These are phyloP conservation scores for Yamadazyma pseudoaaseri DNA, from an alignment of 1,139 yeast genomes.

Conservation along the genomic window DNA sequence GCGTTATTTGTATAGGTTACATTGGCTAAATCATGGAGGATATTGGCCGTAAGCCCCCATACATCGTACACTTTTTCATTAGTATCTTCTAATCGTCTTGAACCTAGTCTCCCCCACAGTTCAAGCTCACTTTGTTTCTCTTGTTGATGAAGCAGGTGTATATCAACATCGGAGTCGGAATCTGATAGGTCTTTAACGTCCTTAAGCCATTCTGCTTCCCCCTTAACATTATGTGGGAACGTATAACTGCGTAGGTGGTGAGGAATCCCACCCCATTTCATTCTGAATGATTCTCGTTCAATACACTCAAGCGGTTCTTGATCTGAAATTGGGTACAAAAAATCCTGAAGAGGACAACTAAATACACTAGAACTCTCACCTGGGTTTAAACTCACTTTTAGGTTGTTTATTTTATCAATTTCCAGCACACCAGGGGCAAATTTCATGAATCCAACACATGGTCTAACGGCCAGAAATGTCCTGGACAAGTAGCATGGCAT, in stretches of 20 bases:
- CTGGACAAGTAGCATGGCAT: constrained; percentile 77
- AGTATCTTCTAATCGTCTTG: constrained; percentile 36
- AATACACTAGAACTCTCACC: constrained; percentile 71
- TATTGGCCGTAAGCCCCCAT: constrained; percentile 92
- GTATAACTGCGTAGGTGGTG: constrained; percentile 64
- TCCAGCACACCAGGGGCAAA: constrained; percentile 19
- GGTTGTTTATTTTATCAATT: constrained; percentile 23
- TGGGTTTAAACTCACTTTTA: constrained; percentile 54
- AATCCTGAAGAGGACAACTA: constrained; percentile 65
- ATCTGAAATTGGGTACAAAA: constrained; percentile 42
- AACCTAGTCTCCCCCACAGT: constrained; percentile 44
- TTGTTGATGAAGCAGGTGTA: constrained; percentile 15
- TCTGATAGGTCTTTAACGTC: constrained; percentile 56
- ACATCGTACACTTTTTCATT: constrained; percentile 59
- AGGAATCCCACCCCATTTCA: constrained; percentile 69
- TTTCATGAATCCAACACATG: constrained; percentile 69
- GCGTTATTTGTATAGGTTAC: constrained; percentile 39
- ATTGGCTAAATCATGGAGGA: constrained; percentile 73
- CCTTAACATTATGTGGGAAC: constrained; percentile 53
- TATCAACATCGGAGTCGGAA: constrained; percentile 18
- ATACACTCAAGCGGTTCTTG: constrained; percentile 41
- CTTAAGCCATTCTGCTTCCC: constrained; percentile 64
- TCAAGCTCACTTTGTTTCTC: constrained; percentile 11
- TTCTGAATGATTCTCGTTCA: constrained; percentile 37
- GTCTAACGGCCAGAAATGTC: constrained; percentile 79